A percentile compares a stretch with the other conserved stretches of the same genome.
Conservation (phyloP, 768 basidiomycete genomes). For the Dendrothele bispora region DNA sequence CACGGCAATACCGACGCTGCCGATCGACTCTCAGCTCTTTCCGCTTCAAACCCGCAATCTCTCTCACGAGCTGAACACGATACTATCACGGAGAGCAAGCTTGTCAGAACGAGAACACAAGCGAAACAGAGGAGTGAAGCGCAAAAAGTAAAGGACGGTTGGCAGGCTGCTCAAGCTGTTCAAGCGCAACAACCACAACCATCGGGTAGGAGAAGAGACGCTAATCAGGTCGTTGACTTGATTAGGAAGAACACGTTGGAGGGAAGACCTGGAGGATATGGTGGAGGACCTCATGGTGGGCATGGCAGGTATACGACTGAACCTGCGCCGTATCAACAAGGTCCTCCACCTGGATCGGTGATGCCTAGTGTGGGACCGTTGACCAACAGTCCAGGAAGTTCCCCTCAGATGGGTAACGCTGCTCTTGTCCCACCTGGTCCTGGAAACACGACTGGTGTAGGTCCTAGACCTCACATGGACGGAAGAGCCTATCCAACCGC, state of each 20-base stretch:
- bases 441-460: background rate
- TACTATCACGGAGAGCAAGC: constrained; percentile 69
- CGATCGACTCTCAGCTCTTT: constrained; percentile 70
- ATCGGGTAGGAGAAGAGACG: constrained; percentile 29
- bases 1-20: constrained; percentile 82
- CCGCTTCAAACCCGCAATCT: constrained; percentile 55
- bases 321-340: too few species aligned
- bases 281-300: background rate
- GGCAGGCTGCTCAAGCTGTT: constrained; percentile 13
- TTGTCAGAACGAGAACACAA: constrained; percentile 79
- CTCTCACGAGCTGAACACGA: constrained; percentile 84
- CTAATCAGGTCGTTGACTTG: constrained; percentile 49
- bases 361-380: too few species aligned
- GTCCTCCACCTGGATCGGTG: background rate
- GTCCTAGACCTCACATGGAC: too few species aligned
- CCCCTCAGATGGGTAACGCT: background rate
- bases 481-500: background rate
- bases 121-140: constrained; percentile 45
- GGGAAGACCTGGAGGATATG: background rate
- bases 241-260: constrained; percentile 50
- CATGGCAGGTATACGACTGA: constrained; percentile 2
- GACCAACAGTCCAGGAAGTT: background rate
- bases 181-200: constrained; percentile 1
- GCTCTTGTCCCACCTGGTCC: background rate
- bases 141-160: constrained; percentile 5